Base-by-base conservation (phyloP, 1,284 basidiomycete genomes). In the Caloboletus firmus region DNA sequence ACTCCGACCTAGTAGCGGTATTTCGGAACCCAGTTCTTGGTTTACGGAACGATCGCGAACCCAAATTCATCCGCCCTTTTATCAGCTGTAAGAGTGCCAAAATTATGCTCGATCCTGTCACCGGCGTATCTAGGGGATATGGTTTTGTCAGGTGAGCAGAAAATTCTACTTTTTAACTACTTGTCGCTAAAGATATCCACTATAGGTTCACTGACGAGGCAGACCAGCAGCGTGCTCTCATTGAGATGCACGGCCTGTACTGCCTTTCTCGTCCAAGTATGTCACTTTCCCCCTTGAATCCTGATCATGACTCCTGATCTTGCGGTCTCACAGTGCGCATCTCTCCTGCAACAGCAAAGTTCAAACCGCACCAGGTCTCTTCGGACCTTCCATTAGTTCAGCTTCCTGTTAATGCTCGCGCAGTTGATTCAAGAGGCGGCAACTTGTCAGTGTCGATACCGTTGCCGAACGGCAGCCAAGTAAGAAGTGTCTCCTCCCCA, bases 71-170 rank as follows among this genome's bases (percentile, higher is more conserved):
- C 53, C 80, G 85, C 12, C 89, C 91, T 2, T 95, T 95, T 74
- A 72, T 85, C 41, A 93, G 90, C 66, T 93, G 91, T 72, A 93
- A 92, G 75, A 94, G 91, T 67, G 93, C 93, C 31, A 95, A 95
- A 74, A 94, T 95, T 60, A 94, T 95, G 91, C 75, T 91, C 43
- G 93, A 95, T 70, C 90, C 91, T 10, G 82, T 87, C 36, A 93
- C 91, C 10, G 92, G 92, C 22, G 83, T 93, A n/a, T 93, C 90
- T 39, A 80, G 91, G 61, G 91, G 93, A 7, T 95, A 94, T 70
- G 92, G 92, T 26, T 95, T 95, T 65, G 91, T 95, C 32, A 81
- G 92, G 89, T 85, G 59, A 57, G 80, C 70, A 3, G 11, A 37
- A 49, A 43, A 39, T 6, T 49, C 5, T 17, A 5, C 35, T 36